Base-by-base conservation (phyloP, 2,329 filamentous ascomycete species). In the Claviceps lovelessii region DNA sequence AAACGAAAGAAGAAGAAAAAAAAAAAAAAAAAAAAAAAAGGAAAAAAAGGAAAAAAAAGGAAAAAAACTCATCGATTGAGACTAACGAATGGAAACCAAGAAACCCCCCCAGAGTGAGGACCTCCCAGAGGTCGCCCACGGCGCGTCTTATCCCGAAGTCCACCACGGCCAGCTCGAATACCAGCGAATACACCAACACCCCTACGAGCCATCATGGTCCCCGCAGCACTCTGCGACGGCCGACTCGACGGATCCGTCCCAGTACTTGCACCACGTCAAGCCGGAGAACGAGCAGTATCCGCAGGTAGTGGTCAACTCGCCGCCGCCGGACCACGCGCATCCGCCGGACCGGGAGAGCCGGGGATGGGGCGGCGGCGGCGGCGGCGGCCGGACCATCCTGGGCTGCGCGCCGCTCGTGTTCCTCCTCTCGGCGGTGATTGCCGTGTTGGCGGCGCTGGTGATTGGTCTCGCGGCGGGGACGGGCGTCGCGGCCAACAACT, bases 381-480 rank as follows among this genome's bases (percentile, higher is more conserved):
- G 10, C 51, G 23, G 11, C 5, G 23, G 44, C 3, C 44, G 19
- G 31, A 49, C 46, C n/a, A 37, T 52, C 2, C 33, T 46, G 42
- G 57, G 55, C 41, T 73, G 68, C 57, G 62, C 68, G 5, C 51
- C 66, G 9, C 51, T 72, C 9, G 68, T 75, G 2, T 70, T 75
- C 42, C 56, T 71, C 29, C 67, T 76, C 13, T 71, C 70, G 4
- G 57, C 63, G 53, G 67, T 72, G 54, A 69, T 75, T 55, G 71
- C 68, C 6, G 41, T 72, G 13, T 58, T 76, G 46, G 66, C 67
- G 0, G 68, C 64, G 0, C 68, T 71, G 2, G 72, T 74, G 13
- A 69, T 76, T 53, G 73, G 72, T 1, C 62, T 76, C 31, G 73
- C 72, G 1, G 72, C 71, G 0, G 71, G 72, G 4, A 73, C 71